phyloP scores from a whole-genome alignment of 345 rosid species.

The Arabis hirsuta region DNA sequence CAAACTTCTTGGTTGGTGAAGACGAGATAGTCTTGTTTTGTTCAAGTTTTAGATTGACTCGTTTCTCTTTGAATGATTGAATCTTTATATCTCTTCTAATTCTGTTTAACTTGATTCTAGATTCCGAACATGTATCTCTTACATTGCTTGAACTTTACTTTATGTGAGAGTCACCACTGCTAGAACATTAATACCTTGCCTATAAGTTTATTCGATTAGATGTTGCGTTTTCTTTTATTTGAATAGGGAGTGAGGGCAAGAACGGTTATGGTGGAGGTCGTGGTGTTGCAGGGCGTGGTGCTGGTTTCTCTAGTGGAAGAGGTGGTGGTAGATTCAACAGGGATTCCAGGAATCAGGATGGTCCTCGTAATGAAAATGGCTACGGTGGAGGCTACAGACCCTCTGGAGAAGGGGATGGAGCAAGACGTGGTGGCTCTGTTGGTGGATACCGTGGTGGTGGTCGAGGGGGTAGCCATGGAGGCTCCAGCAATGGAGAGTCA shows the following conservation, averaged over 20 bases:
- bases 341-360: slow-evolving; percentile 57
- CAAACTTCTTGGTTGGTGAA: slow-evolving; percentile 3
- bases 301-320: slow-evolving; percentile 44
- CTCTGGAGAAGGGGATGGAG: slow-evolving; percentile 64
- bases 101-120: too few species aligned
- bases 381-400: slow-evolving; percentile 52
- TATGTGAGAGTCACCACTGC: too few species aligned
- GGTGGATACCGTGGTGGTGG: slow-evolving; percentile 62
- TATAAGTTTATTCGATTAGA: not conserved
- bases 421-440: slow-evolving; percentile 56
- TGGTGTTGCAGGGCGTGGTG: slow-evolving; percentile 51
- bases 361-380: slow-evolving; percentile 50
- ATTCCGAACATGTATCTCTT: too few species aligned
- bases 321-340: slow-evolving; percentile 63
- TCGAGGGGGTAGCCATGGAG: slow-evolving; percentile 60
- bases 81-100: too few species aligned
- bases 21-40: not conserved
- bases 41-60: not conserved
- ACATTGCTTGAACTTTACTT: too few species aligned
- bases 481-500: slow-evolving; percentile 67
- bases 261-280: slow-evolving; percentile 54
- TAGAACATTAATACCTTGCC: not conserved
- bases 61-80: too few species aligned
- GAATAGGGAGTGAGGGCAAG: slow-evolving; percentile 68
- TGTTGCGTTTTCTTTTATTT: slow-evolving; percentile 2